Conservation (phyloP, 352 stramenopile genomes). For the Pythium utonaiense region DNA sequence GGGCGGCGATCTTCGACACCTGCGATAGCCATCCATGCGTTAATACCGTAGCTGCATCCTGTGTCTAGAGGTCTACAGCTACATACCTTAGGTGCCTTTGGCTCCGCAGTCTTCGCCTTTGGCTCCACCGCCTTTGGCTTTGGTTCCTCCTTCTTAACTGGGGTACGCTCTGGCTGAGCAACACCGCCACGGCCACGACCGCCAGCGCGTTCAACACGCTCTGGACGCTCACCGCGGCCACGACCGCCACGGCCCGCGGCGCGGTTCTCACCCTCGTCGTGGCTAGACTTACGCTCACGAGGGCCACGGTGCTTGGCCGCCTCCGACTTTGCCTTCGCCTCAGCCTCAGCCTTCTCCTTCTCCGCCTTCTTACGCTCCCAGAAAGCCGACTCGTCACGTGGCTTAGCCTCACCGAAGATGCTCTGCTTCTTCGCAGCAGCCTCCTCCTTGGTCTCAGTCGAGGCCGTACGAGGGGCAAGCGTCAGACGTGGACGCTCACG, state of each 20-base stretch:
- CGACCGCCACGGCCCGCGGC: conserved; percentile 34
- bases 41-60: not conserved
- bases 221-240: conserved; percentile 29
- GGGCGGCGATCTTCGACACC: conserved; percentile 42
- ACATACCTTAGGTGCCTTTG: conserved; percentile 30
- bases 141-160: conserved; percentile 25
- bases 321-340: conserved; percentile 21
- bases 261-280: conserved; percentile 35
- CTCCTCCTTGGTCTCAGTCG: conserved; percentile 28
- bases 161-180: conserved; percentile 15
- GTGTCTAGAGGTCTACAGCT: not conserved
- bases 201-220: conserved; percentile 30
- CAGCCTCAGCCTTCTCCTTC: conserved; percentile 8
- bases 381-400: conserved; percentile 66
- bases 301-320: conserved; percentile 13
- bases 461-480: conserved; percentile 51
- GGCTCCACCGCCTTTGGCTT: conserved; percentile 42
- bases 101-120: conserved; percentile 25
- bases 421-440: conserved; percentile 40
- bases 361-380: conserved; percentile 56
- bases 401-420: conserved; percentile 86
- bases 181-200: conserved; percentile 17
- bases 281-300: conserved; percentile 36
- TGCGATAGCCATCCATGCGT: not conserved
- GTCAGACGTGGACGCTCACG: conserved; percentile 59